Evolutionary conservation across 1,284 basidiomycete species (phyloP).

Genomic region (Austroboletus rostrupii): DNA sequence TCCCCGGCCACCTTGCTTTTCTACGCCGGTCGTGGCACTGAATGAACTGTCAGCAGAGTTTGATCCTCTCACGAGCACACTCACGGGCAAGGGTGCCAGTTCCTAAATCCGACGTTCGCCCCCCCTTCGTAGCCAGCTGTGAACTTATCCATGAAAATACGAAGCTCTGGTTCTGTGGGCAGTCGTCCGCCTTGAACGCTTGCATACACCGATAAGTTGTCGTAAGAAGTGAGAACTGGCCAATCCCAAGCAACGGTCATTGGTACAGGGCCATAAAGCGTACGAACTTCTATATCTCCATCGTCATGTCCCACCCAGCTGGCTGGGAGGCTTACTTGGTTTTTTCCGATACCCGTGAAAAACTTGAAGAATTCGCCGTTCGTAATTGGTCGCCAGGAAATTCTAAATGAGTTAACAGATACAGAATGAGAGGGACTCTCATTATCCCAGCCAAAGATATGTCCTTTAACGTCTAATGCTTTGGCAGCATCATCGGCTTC

Average conservation of each 20-base stretch:
- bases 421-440: slow-evolving; percentile 72
- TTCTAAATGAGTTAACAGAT: slow-evolving; percentile 59
- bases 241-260: slow-evolving; percentile 78
- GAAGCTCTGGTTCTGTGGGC: slow-evolving; percentile 87
- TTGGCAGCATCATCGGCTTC: slow-evolving; percentile 64
- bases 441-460: slow-evolving; percentile 96
- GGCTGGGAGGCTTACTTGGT: slow-evolving; percentile 45
- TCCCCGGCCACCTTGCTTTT: slow-evolving; percentile 47
- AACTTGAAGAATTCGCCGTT: slow-evolving; percentile 76
- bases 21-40: slow-evolving; percentile 61
- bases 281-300: slow-evolving; percentile 64
- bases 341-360: slow-evolving; percentile 40
- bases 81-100: slow-evolving; percentile 92
- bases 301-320: slow-evolving; percentile 59
- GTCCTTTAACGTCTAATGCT: slow-evolving; percentile 40
- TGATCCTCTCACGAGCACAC: slow-evolving; percentile 21
- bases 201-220: slow-evolving; percentile 79
- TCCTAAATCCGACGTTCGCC: slow-evolving; percentile 82
- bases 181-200: slow-evolving; percentile 84
- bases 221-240: slow-evolving; percentile 83
- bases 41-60: slow-evolving; percentile 7
- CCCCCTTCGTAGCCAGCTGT: slow-evolving; percentile 67
- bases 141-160: slow-evolving; percentile 72
- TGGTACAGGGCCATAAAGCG: slow-evolving; percentile 81
- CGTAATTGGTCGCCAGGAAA: slow-evolving; percentile 82